Conservation (phyloP, 306 rosid genomes). For the Cucurbita pepo region DNA sequence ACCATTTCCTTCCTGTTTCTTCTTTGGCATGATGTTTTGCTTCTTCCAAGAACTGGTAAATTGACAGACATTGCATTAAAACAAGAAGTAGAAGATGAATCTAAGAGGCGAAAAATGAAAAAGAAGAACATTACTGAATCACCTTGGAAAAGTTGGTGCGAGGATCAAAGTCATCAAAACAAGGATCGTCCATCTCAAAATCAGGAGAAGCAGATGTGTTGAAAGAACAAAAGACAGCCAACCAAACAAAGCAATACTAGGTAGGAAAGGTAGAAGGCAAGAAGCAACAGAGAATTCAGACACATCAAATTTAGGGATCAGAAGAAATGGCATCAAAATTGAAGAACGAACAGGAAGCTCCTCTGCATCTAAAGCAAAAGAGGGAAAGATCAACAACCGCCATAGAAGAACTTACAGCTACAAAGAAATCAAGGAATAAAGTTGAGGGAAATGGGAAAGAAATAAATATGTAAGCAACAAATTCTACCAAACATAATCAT, state of each 20-base stretch:
- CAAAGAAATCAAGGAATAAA: neutral
- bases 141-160: conserved; percentile 49
- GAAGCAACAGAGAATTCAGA: neutral
- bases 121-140: neutral
- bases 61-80: neutral
- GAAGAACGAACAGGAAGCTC: neutral
- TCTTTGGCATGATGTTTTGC: conserved; percentile 38
- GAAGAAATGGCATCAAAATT: neutral
- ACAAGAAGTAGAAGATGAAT: neutral
- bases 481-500: conserved; percentile 2
- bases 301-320: neutral
- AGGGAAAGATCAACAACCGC: neutral
- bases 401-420: neutral
- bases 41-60: conserved; percentile 62
- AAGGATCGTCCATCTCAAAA: neutral
- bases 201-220: neutral
- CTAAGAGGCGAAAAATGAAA: neutral
- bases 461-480: neutral
- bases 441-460: neutral
- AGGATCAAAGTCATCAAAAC: conserved; percentile 35
- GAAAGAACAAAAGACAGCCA: neutral
- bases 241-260: neutral
- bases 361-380: neutral
- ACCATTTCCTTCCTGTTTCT: conserved; percentile 20
- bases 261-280: neutral